Conservation (phyloP, 495 filamentous ascomycete species). For the Thermothielavioides terrestris region DNA sequence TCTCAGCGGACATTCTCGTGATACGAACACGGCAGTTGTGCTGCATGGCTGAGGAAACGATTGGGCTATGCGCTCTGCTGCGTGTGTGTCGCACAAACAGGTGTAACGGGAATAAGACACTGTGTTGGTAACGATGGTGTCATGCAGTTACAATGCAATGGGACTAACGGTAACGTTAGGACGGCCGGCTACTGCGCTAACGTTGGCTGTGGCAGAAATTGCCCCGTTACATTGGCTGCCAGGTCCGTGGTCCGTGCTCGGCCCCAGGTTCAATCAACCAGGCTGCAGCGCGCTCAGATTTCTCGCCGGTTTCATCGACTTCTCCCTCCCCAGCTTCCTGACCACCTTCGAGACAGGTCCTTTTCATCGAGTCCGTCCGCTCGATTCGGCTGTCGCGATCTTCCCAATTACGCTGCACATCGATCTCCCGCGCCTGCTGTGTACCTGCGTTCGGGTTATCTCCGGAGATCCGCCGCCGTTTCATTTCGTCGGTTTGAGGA, state of each 20-base stretch:
- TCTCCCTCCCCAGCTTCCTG: conserved; percentile 18
- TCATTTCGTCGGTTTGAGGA: background rate
- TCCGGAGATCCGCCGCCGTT: no score
- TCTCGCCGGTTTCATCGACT: conserved; percentile 25
- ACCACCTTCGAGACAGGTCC: conserved; percentile 24
- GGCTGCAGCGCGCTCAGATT: conserved; percentile 18
- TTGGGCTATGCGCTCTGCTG: no score
- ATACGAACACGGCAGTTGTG: no score
- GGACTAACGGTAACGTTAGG: no score
- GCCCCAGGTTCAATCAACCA: conserved; percentile 1
- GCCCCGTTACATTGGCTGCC: background rate
- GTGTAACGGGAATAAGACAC: no score
- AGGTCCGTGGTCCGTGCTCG: background rate
- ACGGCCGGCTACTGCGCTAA: no score
- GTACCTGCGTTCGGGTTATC: conserved; percentile 7
- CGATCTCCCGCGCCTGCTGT: background rate
- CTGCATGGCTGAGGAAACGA: no score
- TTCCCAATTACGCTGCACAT: background rate
- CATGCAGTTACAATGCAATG: no score
- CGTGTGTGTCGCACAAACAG: no score
- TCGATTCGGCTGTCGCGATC: background rate
- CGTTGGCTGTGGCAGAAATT: no score
- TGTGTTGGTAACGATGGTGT: no score
- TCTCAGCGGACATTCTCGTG: no score
- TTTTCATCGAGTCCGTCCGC: conserved; percentile 11